phyloP scores from a whole-genome alignment of 495 filamentous ascomycete genomes.

The Penicillium odoratum region DNA sequence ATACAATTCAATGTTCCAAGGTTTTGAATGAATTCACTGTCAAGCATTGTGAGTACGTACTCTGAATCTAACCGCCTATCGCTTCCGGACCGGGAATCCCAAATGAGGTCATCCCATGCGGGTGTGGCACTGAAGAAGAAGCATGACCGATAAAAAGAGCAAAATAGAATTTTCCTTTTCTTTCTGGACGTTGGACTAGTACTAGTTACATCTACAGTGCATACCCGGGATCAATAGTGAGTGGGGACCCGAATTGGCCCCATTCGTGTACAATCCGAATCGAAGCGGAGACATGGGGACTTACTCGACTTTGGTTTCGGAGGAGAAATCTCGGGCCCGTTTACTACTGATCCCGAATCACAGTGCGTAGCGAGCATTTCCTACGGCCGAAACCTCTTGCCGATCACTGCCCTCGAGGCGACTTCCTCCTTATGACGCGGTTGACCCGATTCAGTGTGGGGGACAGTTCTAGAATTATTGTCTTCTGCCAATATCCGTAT shows the following conservation, averaged over 20 bases:
- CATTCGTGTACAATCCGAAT: constrained; percentile 6
- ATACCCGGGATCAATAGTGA: constrained; percentile 11
- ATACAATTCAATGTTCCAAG: too few relatives aligned
- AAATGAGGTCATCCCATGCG: constrained; percentile 8
- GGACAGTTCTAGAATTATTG: background rate
- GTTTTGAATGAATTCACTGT: background rate
- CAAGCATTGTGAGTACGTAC: background rate
- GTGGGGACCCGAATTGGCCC: constrained; percentile 4
- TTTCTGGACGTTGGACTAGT: constrained; percentile 5
- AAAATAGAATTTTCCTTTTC: background rate
- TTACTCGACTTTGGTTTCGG: constrained; percentile 20
- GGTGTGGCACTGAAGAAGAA: constrained; percentile 10
- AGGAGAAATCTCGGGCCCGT: constrained; percentile 35
- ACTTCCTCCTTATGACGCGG: constrained; percentile 5
- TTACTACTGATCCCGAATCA: constrained; percentile 28
- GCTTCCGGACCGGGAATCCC: background rate
- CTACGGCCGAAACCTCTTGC: constrained; percentile 27
- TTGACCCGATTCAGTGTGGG: background rate
- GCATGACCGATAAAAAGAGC: constrained; percentile 1
- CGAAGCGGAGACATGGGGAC: constrained; percentile 13
- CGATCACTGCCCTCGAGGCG: background rate
- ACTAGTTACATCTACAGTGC: constrained; percentile 5
- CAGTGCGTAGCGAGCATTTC: constrained; percentile 7
- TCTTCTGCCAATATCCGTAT: too few relatives aligned
- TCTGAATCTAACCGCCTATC: background rate